Evolutionary conservation across 2,329 filamentous ascomycete species (phyloP), one percentile per base, ranked within the genome.

Genomic region (Claviceps quebecensis): DNA sequence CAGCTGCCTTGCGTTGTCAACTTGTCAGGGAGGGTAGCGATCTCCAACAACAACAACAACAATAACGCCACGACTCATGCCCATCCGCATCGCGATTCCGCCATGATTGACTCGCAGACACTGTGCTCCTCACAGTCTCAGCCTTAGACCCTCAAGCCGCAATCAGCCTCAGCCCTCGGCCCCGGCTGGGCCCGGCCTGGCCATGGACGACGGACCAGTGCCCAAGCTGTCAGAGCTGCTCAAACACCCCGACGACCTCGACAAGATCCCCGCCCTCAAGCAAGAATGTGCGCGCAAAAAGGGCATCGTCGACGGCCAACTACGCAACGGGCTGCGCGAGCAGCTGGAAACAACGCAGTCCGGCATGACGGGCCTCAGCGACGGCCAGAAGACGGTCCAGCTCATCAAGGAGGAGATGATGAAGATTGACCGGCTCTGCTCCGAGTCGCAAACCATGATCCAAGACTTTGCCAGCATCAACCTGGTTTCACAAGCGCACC

Each of bases 351-450:
- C 90, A 51, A 96, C 93, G 11, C 91, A 97, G 71, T 80, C 86
- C 58, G 93, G 93, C 66, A 95, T 98, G 83, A 84, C 73, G 57
- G 86, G 86, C 56, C 83, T 98, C 57, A 81, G 80, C 45, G 89
- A 96, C 64, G 90, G 90, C 52, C 90, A 97, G 69, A 86, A 90
- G 67, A 87, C 87, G 55, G 87, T 98, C 38, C 85, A 87, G 64
- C 80, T 86, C 60, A 96, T 96, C 70, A 95, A 95, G 68, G 91
- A 97, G 58, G 93, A 98, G 72, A 93, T 98, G 81, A 89, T 94
- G 75, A 94, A 91, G 70, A 97, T 98, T 62, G 93, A 98, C 72
- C 89, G 87, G 70, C 80, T 98, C 57, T 98, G 93, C 72, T 89
- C 90, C 56, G 94, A 98, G 69, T 90, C 90, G 51, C 91, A 97